Conservation (phyloP, 768 basidiomycete species). For the Boletus edulis region DNA sequence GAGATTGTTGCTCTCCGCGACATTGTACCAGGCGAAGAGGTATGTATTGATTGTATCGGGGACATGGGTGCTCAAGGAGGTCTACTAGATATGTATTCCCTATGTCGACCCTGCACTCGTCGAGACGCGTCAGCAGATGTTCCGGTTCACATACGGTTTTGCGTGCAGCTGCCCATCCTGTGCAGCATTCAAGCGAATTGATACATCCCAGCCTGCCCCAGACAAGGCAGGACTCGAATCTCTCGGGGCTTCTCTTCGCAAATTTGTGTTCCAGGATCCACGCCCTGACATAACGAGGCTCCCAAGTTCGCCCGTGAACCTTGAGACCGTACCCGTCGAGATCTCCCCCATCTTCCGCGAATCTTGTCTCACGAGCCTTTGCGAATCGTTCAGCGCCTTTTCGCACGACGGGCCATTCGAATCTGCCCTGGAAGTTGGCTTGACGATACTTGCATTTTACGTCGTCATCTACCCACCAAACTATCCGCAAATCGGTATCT, state of each 20-base stretch:
- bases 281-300: conserved; percentile 22
- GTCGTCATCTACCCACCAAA: conserved; percentile 67
- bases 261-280: conserved; percentile 36
- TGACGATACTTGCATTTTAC: conserved; percentile 64
- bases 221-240: conserved; percentile 15
- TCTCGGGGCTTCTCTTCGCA: conserved; percentile 34
- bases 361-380: conserved; percentile 53
- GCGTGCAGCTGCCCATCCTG: conserved; percentile 62
- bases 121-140: conserved; percentile 56
- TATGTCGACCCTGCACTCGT: conserved; percentile 77
- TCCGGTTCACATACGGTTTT: conserved; percentile 67
- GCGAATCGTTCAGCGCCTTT: conserved; percentile 63
- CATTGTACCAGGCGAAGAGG: conserved; percentile 64
- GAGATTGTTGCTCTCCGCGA: conserved; percentile 62
- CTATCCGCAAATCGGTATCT: conserved; percentile 80
- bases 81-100: conserved; percentile 63
- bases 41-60: conserved; percentile 22
- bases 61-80: neutral
- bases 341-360: conserved; percentile 52
- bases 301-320: conserved; percentile 18
- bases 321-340: conserved; percentile 35
- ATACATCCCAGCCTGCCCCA: conserved; percentile 39
- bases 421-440: conserved; percentile 51
- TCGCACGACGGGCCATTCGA: conserved; percentile 65
- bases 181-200: conserved; percentile 37